These are phyloP conservation scores for Hypoxylon sp. DNA, from an alignment of 2,329 filamentous ascomycete species.

Conservation along the genomic window DNA sequence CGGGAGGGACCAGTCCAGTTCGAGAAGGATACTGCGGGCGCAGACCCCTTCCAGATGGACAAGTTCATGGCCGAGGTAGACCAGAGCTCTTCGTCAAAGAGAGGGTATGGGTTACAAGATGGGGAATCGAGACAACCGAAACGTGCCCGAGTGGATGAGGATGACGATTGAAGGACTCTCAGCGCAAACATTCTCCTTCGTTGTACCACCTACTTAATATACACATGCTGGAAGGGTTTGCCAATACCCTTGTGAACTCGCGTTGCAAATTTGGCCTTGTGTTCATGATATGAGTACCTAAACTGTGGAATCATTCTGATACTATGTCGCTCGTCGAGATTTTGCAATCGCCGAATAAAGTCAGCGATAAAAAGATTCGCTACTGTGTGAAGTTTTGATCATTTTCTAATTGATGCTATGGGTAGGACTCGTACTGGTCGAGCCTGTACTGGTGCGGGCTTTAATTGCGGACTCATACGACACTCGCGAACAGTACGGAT, in stretches of 20 bases:
- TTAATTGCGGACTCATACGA: no score
- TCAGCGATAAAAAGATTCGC: no score
- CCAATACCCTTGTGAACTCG: not conserved
- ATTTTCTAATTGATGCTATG: no score
- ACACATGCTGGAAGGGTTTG: not conserved
- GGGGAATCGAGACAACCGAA: slow-evolving; percentile 73
- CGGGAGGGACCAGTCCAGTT: slow-evolving; percentile 96
- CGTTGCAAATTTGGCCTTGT: not conserved
- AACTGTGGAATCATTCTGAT: no score
- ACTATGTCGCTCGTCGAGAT: no score
- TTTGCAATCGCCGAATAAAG: no score
- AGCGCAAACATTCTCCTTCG: not conserved
- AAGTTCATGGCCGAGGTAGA: slow-evolving; percentile 88
- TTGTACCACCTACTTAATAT: slow-evolving; percentile 3
- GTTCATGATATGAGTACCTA: slow-evolving; percentile 1
- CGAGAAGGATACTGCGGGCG: slow-evolving; percentile 78
- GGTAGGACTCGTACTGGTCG: no score
- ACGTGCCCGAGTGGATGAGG: slow-evolving; percentile 82
- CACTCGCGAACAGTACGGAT: no score
- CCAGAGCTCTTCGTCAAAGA: slow-evolving; percentile 72
- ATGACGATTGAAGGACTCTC: slow-evolving; percentile 59
- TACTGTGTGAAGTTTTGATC: no score
- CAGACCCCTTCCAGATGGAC: slow-evolving; percentile 93
- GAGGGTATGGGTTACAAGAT: slow-evolving; percentile 82
- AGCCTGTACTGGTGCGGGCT: no score